phyloP scores from a whole-genome alignment of 768 basidiomycete species.

The Hortiboletus campestris region DNA sequence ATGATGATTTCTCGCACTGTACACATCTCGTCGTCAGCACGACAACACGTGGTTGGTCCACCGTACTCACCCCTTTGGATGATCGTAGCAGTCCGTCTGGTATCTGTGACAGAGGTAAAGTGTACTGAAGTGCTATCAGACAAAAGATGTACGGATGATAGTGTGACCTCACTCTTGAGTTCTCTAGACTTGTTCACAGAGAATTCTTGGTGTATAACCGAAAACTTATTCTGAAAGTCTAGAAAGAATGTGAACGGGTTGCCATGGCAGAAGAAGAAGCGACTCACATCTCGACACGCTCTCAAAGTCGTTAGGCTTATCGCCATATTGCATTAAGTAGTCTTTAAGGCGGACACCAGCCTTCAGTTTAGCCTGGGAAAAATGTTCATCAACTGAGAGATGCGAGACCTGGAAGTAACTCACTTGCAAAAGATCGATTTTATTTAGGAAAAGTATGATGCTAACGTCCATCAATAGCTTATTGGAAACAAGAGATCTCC shows the following conservation, averaged over 20 bases:
- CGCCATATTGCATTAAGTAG: conserved; percentile 69
- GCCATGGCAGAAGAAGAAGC: neutral
- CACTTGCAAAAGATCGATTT: conserved; percentile 74
- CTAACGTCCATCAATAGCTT: conserved; percentile 71
- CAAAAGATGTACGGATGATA: neutral
- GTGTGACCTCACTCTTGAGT: conserved; percentile 55
- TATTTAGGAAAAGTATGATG: conserved; percentile 81
- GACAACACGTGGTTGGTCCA: neutral
- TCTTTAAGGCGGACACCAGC: conserved; percentile 70
- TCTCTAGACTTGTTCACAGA: conserved; percentile 73
- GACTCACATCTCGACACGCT: conserved; percentile 69
- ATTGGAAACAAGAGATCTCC: conserved; percentile 72
- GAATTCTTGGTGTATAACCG: conserved; percentile 61
- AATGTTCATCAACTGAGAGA: neutral
- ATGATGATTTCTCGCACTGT: conserved; percentile 71
- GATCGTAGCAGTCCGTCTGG: conserved; percentile 66
- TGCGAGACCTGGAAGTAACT: conserved; percentile 2
- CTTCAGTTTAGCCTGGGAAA: conserved; percentile 62
- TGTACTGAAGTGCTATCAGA: conserved; percentile 51
- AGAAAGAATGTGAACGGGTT: conserved; percentile 3
- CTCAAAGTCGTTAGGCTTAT: conserved; percentile 77
- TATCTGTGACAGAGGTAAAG: conserved; percentile 81
- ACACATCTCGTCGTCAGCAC: conserved; percentile 1
- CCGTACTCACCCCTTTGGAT: conserved; percentile 61
- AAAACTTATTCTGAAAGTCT: conserved; percentile 79